A percentile compares a stretch with the other conserved stretches of the same genome.
Evolutionary conservation across 2,329 filamentous ascomycete species (phyloP).

Genomic region (Penicillium sp.): DNA sequence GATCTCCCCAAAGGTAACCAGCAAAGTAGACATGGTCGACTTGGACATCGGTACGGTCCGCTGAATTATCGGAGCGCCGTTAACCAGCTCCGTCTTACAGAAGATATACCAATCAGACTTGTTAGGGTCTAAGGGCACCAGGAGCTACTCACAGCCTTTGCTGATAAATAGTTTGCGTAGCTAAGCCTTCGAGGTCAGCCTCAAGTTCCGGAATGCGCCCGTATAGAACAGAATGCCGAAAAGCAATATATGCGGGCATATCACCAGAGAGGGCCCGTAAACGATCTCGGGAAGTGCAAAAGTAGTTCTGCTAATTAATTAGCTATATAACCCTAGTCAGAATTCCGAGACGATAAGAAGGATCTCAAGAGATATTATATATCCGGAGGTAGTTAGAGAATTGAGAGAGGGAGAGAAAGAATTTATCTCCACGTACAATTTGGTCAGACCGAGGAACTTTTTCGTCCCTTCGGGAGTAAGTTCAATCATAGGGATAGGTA

Average conservation of each 20-base stretch:
- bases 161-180: conserved; percentile 17
- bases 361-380: neutral
- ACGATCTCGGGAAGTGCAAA: conserved; percentile 24
- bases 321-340: neutral
- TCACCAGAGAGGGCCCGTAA: conserved; percentile 21
- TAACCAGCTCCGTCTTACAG: neutral
- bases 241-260: conserved; percentile 14
- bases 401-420: neutral
- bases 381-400: neutral
- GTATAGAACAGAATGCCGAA: conserved; percentile 18
- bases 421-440: neutral
- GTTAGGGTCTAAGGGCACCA: neutral
- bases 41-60: neutral
- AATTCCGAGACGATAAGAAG: neutral
- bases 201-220: conserved; percentile 14
- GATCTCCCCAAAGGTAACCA: neutral
- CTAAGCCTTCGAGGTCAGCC: conserved; percentile 16
- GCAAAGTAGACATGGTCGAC: neutral
- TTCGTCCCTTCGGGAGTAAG: neutral
- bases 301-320: conserved; percentile 15
- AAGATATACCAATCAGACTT: conserved; percentile 2
- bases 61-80: neutral
- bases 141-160: conserved; percentile 5
- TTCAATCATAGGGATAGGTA: neutral
- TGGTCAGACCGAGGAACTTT: neutral